Percentiles rank a stretch among this genome's conserved stretches.
Evolutionary conservation across 768 basidiomycete species (phyloP).

Genomic region (Amylocystis lapponica): DNA sequence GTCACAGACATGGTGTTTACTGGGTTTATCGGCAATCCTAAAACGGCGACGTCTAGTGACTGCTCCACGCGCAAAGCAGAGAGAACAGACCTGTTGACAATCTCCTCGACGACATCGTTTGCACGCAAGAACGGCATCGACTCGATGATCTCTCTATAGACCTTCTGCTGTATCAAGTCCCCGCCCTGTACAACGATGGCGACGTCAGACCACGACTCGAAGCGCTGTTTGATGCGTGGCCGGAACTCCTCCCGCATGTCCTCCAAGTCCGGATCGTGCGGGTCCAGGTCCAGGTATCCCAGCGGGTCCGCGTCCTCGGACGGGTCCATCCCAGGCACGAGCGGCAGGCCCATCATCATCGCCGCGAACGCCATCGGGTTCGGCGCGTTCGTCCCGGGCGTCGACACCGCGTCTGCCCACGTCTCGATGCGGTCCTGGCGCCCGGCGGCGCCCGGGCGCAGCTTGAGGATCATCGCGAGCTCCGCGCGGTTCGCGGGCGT

Average conservation of each 20-base stretch:
- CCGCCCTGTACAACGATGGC: constrained; percentile 36
- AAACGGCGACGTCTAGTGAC: not conserved
- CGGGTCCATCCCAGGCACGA: constrained; percentile 32
- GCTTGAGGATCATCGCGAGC: constrained; percentile 40
- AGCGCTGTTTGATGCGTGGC: constrained; percentile 49
- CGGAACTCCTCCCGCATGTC: constrained; percentile 57
- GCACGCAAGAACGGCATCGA: constrained; percentile 54
- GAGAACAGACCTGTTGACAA: constrained; percentile 40
- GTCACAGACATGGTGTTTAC: constrained; percentile 46
- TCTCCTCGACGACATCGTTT: constrained; percentile 48
- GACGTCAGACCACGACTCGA: constrained; percentile 51
- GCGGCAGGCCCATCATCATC: constrained; percentile 54
- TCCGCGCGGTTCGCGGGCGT: constrained; percentile 34
- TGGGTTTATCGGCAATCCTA: constrained; percentile 51
- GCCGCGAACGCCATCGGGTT: constrained; percentile 59
- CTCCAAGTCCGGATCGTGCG: constrained; percentile 49
- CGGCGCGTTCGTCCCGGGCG: constrained; percentile 30
- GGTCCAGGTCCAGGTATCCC: constrained; percentile 46
- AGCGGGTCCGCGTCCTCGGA: constrained; percentile 42
- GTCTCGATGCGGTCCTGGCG: constrained; percentile 42
- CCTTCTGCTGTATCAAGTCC: constrained; percentile 27
- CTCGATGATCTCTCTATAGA: constrained; percentile 40
- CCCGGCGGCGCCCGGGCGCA: constrained; percentile 31
- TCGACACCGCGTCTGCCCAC: constrained; percentile 47
- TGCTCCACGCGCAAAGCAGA: not conserved